These are phyloP conservation scores for Rubus parviflorus DNA, from an alignment of 306 rosid species.

Conservation along the genomic window DNA sequence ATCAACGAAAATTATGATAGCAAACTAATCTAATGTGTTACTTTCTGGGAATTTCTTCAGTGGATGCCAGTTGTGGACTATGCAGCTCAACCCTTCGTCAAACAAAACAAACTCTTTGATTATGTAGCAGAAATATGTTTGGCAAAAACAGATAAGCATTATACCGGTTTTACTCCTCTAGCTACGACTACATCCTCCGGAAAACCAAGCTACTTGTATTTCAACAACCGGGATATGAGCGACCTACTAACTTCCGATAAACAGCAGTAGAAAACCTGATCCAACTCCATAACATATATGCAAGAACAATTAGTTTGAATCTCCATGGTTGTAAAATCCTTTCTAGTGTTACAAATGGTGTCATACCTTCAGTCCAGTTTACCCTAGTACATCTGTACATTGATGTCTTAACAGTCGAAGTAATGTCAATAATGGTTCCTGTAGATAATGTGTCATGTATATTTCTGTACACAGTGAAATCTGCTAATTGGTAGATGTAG, in stretches of 20 bases:
- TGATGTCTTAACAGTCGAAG: neutral
- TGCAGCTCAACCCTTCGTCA: constrained; percentile 59
- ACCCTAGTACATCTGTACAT: neutral
- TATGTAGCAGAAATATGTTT: neutral
- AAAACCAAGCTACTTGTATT: constrained; percentile 47
- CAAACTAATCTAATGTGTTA: neutral
- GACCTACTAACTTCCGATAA: constrained; percentile 16
- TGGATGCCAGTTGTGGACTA: constrained; percentile 87
- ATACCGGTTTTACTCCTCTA: neutral
- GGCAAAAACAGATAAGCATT: neutral
- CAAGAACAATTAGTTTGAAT: neutral
- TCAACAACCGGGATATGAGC: constrained; percentile 37
- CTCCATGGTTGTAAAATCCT: neutral
- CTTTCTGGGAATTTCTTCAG: constrained; percentile 34
- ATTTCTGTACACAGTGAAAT: neutral
- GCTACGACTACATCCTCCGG: constrained; percentile 37
- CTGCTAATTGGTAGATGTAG: neutral
- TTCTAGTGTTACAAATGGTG: neutral
- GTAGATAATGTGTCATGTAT: neutral
- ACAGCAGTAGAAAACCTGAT: neutral
- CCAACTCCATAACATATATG: neutral
- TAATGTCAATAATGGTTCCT: neutral
- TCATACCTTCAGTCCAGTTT: neutral
- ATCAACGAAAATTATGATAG: neutral
- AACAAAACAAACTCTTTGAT: constrained; percentile 4